Percentiles rank a stretch among this genome's conserved stretches.
These are phyloP conservation scores for Schizophyllum commune DNA, from an alignment of 1,284 basidiomycete species.

Conservation along the genomic window DNA sequence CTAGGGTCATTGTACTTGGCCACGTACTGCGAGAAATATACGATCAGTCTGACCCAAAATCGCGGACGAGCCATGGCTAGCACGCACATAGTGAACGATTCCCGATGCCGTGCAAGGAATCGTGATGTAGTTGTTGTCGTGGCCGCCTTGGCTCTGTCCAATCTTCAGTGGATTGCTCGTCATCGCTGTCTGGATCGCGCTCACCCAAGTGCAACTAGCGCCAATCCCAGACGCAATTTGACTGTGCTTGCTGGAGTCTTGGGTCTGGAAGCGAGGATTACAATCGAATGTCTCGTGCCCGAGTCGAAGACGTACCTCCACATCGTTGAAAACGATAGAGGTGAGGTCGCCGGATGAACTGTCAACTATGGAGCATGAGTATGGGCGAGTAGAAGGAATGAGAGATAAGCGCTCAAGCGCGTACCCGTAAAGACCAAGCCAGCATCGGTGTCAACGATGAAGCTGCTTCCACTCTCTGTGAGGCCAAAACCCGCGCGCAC, in stretches of 20 bases:
- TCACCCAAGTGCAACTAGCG: conserved; percentile 21
- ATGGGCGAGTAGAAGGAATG: no score
- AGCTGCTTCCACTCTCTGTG: conserved; percentile 17
- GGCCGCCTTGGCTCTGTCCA: conserved; percentile 15
- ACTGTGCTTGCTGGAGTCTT: conserved; percentile 15
- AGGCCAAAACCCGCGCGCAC: conserved; percentile 15
- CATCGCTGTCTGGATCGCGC: background rate
- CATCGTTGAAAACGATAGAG: conserved; percentile 27
- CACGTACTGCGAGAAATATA: conserved; percentile 22
- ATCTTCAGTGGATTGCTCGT: background rate
- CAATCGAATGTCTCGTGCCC: no score
- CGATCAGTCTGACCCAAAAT: background rate
- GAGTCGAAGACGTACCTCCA: conserved; percentile 15
- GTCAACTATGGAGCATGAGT: conserved; percentile 15
- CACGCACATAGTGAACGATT: conserved; percentile 20
- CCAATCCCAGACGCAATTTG: conserved; percentile 27
- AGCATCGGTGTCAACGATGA: conserved; percentile 19
- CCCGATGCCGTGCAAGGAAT: conserved; percentile 26
- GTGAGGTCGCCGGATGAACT: conserved; percentile 24
- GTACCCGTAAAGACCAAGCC: conserved; percentile 21
- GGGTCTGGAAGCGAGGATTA: conserved; percentile 16
- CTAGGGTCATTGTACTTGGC: conserved; percentile 24
- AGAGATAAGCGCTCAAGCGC: no score
- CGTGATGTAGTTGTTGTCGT: conserved; percentile 26
- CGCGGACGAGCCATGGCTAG: background rate